These are phyloP conservation scores for Pleurotus cornucopiae DNA, from an alignment of 768 basidiomycete genomes.

Conservation along the genomic window DNA sequence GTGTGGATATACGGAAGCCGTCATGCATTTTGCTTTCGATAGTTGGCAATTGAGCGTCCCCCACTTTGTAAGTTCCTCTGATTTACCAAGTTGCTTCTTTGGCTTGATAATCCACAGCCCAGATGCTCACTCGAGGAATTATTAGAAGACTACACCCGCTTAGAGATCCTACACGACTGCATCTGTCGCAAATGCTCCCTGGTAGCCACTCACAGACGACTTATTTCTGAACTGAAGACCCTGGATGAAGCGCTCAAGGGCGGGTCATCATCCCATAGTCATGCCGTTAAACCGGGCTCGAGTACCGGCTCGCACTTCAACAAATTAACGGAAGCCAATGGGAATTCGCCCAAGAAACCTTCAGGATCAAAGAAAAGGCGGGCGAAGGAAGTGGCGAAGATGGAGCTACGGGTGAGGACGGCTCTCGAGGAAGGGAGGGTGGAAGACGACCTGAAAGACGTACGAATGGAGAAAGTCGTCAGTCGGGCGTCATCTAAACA, in stretches of 20 bases:
- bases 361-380: constrained; percentile 74
- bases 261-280: neutral
- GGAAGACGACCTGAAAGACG: constrained; percentile 79
- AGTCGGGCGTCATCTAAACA: constrained; percentile 81
- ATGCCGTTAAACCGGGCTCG: neutral
- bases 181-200: constrained; percentile 91
- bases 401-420: constrained; percentile 55
- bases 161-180: constrained; percentile 88
- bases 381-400: constrained; percentile 63
- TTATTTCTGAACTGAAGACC: constrained; percentile 58
- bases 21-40: constrained; percentile 88
- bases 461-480: constrained; percentile 73
- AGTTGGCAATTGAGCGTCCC: constrained; percentile 81
- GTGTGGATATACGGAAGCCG: constrained; percentile 92
- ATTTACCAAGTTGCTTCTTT: constrained; percentile 1
- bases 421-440: constrained; percentile 73
- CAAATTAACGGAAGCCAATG: constrained; percentile 20
- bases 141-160: constrained; percentile 81
- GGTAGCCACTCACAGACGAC: constrained; percentile 63
- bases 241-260: constrained; percentile 41
- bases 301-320: neutral
- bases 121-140: constrained; percentile 76
- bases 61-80: constrained; percentile 38
- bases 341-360: constrained; percentile 32
- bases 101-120: constrained; percentile 31